Conservation (phyloP, 2,329 filamentous ascomycete genomes). For the Exserohilum turcica region DNA sequence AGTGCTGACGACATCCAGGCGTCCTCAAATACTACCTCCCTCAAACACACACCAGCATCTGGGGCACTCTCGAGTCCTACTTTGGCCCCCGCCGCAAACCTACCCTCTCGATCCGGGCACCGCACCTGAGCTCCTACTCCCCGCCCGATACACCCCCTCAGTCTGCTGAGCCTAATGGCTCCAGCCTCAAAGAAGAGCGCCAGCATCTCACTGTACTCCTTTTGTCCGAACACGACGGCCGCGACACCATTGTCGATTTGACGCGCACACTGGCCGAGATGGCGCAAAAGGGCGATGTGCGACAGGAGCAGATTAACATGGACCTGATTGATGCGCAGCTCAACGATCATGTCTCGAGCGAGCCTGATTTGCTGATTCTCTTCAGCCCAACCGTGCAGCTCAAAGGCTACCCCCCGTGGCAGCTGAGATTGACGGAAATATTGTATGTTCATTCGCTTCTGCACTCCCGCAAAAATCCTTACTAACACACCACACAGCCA, state of each 20-base stretch:
- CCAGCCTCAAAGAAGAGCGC: conserved; percentile 31
- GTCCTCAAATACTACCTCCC: conserved; percentile 87
- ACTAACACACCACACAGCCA: conserved; percentile 39
- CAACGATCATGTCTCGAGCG: conserved; percentile 74
- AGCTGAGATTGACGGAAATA: conserved; percentile 92
- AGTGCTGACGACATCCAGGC: conserved; percentile 58
- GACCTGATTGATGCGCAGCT: conserved; percentile 92
- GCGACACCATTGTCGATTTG: conserved; percentile 91
- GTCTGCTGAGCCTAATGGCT: conserved; percentile 45
- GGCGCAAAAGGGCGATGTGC: conserved; percentile 86
- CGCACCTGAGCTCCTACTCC: conserved; percentile 67
- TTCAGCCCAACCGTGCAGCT: conserved; percentile 85
- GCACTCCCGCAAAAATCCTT: background rate
- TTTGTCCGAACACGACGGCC: conserved; percentile 84
- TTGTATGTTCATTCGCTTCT: conserved; percentile 60
- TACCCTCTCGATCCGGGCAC: conserved; percentile 72
- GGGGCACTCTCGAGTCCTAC: conserved; percentile 81
- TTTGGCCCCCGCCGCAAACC: conserved; percentile 74
- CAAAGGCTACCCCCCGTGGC: conserved; percentile 95
- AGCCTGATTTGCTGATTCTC: conserved; percentile 87
- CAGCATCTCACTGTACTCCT: conserved; percentile 70
- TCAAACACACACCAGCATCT: conserved; percentile 79
- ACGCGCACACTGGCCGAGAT: conserved; percentile 94
- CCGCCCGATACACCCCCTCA: conserved; percentile 51
- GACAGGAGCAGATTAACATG: conserved; percentile 77